Evolutionary conservation across 169 alveolate genomes (phyloP).

Genomic region (Eimeria maxima): DNA sequence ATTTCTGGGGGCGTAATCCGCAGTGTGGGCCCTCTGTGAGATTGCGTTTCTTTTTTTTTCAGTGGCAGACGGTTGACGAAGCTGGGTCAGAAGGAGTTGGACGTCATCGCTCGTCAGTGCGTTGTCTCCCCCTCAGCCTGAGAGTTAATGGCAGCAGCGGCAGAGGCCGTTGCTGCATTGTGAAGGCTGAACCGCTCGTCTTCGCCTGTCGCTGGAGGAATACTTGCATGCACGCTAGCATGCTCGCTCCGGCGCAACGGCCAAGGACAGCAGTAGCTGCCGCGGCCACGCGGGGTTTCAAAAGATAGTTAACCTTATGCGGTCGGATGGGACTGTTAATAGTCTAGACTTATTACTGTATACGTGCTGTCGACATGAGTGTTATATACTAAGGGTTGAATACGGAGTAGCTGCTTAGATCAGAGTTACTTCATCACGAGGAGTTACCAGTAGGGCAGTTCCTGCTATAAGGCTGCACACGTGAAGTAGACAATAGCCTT

Average conservation of each 20-base stretch:
- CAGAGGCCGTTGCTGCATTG: background rate
- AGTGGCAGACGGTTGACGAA: conserved; percentile 87
- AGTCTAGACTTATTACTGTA: background rate
- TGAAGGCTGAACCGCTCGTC: background rate
- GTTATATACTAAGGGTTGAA: background rate
- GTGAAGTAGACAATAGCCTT: background rate
- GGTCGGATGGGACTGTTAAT: no score
- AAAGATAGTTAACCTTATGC: background rate
- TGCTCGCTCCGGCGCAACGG: background rate
- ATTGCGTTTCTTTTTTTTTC: background rate
- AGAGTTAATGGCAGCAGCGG: conserved; percentile 8
- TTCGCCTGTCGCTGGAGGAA: background rate
- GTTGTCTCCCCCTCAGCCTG: conserved; percentile 16
- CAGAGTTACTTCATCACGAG: background rate
- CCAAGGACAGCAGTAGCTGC: conserved; percentile 7
- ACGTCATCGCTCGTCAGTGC: conserved; percentile 88
- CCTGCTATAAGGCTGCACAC: background rate
- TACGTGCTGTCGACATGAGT: background rate
- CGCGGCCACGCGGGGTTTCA: conserved; percentile 14
- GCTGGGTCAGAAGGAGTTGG: conserved; percentile 88
- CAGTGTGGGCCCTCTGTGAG: background rate
- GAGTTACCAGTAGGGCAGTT: background rate
- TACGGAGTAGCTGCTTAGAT: background rate
- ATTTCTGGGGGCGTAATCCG: background rate
- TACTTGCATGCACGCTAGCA: background rate